These are phyloP conservation scores for Sporothrix brasiliensis DNA, from an alignment of 2,329 filamentous ascomycete species.

Conservation along the genomic window DNA sequence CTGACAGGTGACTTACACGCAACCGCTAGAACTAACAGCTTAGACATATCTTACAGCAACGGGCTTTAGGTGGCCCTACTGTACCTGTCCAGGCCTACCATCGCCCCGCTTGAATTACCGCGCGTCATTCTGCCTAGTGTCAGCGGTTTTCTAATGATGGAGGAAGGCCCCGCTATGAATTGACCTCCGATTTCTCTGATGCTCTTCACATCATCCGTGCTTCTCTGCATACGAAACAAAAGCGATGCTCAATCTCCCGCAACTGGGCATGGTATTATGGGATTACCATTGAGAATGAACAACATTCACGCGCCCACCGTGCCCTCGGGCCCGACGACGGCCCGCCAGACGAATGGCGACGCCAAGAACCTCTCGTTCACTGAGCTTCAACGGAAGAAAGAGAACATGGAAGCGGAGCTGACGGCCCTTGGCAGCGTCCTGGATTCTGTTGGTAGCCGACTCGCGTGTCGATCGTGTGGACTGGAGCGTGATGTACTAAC, in stretches of 20 bases:
- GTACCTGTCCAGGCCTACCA: neutral
- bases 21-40: neutral
- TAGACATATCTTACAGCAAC: neutral
- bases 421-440: constrained; percentile 81
- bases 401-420: constrained; percentile 82
- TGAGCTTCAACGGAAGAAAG: constrained; percentile 83
- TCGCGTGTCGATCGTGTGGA: constrained; percentile 30
- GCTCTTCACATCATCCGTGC: neutral
- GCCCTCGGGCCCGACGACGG: constrained; percentile 74
- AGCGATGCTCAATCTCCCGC: constrained; percentile 7
- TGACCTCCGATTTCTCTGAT: neutral
- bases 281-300: constrained; percentile 52
- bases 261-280: constrained; percentile 37
- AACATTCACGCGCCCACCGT: constrained; percentile 63
- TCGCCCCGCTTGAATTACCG: constrained; percentile 23
- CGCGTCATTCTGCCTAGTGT: constrained; percentile 35
- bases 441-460: constrained; percentile 65
- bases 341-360: constrained; percentile 61
- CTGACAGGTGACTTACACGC: constrained; percentile 4
- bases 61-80: constrained; percentile 10
- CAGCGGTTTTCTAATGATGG: constrained; percentile 9
- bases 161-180: neutral
- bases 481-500: neutral
- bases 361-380: constrained; percentile 68
- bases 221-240: neutral